Conservation (phyloP, 192 early-diverging fungal genomes). For the Rhizoclosmatium sp. region DNA sequence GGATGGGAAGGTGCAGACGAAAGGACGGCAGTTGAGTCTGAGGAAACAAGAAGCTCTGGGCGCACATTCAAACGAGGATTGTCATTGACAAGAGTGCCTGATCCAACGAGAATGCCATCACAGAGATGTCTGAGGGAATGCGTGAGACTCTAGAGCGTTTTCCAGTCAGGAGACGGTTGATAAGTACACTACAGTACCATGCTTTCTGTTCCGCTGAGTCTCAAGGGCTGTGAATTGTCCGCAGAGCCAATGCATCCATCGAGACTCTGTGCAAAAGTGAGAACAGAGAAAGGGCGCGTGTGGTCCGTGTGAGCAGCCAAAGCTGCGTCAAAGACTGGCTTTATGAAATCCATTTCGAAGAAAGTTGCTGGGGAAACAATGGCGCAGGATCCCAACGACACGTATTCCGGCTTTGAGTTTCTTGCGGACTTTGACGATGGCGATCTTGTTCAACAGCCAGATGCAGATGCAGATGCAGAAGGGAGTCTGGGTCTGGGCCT, state of each 20-base stretch:
- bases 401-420: too few relatives aligned
- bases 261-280: conserved; percentile 86
- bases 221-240: conserved; percentile 58
- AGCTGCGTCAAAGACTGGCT: too few relatives aligned
- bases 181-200: conserved; percentile 49
- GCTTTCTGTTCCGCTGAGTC: conserved; percentile 72
- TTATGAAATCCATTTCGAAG: too few relatives aligned
- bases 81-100: conserved; percentile 80
- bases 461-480: too few relatives aligned
- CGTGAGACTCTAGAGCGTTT: not conserved
- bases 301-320: too few relatives aligned
- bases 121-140: conserved; percentile 60
- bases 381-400: too few relatives aligned
- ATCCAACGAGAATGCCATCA: conserved; percentile 85
- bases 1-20: too few relatives aligned
- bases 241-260: conserved; percentile 74
- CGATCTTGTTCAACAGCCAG: too few relatives aligned
- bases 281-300: conserved; percentile 63
- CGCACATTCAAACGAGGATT: conserved; percentile 70
- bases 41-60: not conserved
- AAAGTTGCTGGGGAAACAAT: too few relatives aligned
- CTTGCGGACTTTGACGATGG: too few relatives aligned
- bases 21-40: not conserved
- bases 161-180: too few relatives aligned
- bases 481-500: too few relatives aligned